Base-by-base conservation (phyloP, 176 grass and related monocot genomes). In the Triticum monococcum region DNA sequence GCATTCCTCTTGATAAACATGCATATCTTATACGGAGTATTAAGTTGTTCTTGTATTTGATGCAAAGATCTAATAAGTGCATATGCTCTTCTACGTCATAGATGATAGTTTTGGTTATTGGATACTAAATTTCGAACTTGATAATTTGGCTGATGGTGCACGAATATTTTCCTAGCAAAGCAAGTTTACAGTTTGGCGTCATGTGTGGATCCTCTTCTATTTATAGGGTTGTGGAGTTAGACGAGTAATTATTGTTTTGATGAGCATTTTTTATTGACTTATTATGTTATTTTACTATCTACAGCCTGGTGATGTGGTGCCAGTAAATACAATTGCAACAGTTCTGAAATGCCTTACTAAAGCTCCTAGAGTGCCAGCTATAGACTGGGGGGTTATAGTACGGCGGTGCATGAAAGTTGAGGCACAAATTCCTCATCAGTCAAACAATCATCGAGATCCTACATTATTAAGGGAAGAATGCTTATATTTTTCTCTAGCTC, bases 301-400 rank as follows among this genome's bases (percentile, higher is more conserved):
- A 62, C 88, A 98, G 90, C 68, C 78, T 61, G 74, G 62, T 56
- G 80, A 87, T 56, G 23, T 79, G 41, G 20, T 89, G 46, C 80
- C 83, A 85, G 77, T 85, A 88, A 93, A 68, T 85, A 98, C 87
- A 43, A 50, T 95, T 88, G 75, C 86, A 77, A 88, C 84, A 73
- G 90, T 92, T 92, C 86, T 98, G 82, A 94, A 91, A 89, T 98
- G 91, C 36, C 93, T 98, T 59, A 83, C 90, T 45, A 91, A 88
- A 81, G 84, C 96, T 89, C 85, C 96, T 84, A 93, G 86, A 83
- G 68, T 95, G 73, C 96, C 96, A 67, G 40, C 79, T 88, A 88
- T 89, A 75, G 96, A 98, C 64, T 98, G 96, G 96, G 93, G 90
- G 68, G 78, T 57, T 76, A 89, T 92, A 84, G 75, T 98, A 60